phyloP scores from a whole-genome alignment of 305 asterid species.

The Andrographis paniculata region DNA sequence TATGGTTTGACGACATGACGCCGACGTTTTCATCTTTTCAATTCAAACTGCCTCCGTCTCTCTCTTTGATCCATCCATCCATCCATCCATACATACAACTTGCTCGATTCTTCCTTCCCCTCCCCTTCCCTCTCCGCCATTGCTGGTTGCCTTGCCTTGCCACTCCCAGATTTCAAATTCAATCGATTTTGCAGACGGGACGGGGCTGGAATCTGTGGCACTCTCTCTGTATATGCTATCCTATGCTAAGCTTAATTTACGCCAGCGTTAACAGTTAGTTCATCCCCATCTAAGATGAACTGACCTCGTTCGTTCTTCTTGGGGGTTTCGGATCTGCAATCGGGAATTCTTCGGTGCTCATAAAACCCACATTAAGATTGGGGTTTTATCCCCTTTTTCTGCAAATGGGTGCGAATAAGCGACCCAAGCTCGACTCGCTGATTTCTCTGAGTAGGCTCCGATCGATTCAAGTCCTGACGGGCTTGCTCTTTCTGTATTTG shows the following conservation, averaged over 20 bases:
- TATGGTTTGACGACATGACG: background rate
- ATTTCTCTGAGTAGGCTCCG: slow-evolving; percentile 68
- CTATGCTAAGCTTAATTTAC: too few species aligned
- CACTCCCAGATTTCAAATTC: too few species aligned
- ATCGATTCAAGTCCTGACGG: slow-evolving; percentile 67
- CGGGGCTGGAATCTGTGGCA: too few species aligned
- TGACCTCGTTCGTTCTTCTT: background rate
- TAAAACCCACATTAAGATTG: background rate
- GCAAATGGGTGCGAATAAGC: slow-evolving; percentile 2
- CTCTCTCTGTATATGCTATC: too few species aligned
- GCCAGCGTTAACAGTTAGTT: background rate
- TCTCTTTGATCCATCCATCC: too few species aligned
- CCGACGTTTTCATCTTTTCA: background rate
- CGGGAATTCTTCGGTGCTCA: background rate
- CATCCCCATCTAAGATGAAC: background rate
- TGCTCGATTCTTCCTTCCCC: too few species aligned
- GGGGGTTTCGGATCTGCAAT: background rate
- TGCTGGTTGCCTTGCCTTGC: too few species aligned
- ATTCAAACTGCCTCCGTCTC: background rate
- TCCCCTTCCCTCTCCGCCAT: too few species aligned
- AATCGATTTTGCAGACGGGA: too few species aligned
- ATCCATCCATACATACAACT: too few species aligned
- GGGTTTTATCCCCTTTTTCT: background rate
- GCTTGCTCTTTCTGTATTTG: slow-evolving; percentile 57
- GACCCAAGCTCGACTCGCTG: slow-evolving; percentile 47